Conservation (phyloP, 352 stramenopile genomes). For the Phytopythium aichiense region DNA sequence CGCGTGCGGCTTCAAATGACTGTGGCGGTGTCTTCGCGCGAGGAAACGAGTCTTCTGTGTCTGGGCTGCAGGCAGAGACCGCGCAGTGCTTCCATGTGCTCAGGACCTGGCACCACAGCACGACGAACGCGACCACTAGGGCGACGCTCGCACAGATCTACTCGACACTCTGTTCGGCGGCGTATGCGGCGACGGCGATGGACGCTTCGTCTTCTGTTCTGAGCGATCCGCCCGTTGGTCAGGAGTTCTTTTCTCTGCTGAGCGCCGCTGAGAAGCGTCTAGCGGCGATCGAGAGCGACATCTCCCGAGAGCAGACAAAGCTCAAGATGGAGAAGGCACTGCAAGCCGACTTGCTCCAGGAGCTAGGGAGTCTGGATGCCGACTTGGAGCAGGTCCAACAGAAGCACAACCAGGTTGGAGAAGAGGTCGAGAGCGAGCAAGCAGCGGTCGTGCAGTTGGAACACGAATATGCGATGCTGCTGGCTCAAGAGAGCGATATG, state of each 20-base stretch:
- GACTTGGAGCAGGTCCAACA: slow-evolving; percentile 33
- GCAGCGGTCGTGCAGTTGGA: slow-evolving; percentile 36
- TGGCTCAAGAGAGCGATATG: slow-evolving; percentile 34
- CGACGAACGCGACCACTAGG: not conserved
- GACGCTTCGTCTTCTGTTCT: not conserved
- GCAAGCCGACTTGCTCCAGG: slow-evolving; percentile 26
- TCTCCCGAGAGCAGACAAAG: slow-evolving; percentile 20
- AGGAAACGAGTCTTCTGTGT: slow-evolving; percentile 5
- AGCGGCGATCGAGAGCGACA: slow-evolving; percentile 4
- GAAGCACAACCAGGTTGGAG: slow-evolving; percentile 27
- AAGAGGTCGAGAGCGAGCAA: slow-evolving; percentile 39
- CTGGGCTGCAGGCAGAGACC: slow-evolving; percentile 16
- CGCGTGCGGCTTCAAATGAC: too few relatives aligned
- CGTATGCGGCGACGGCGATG: slow-evolving; percentile 6
- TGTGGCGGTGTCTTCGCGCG: too few relatives aligned
- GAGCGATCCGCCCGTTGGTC: not conserved
- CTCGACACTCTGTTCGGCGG: slow-evolving; percentile 5
- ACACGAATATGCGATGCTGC: slow-evolving; percentile 40
- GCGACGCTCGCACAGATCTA: slow-evolving; percentile 4
- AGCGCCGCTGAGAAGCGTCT: slow-evolving; percentile 6
- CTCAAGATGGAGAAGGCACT: slow-evolving; percentile 47
- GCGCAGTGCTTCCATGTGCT: slow-evolving; percentile 30
- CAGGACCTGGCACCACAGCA: slow-evolving; percentile 18
- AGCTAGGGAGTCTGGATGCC: slow-evolving; percentile 28
- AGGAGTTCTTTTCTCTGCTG: slow-evolving; percentile 29